These are phyloP conservation scores for Miscanthus lutarioriparius DNA, from an alignment of 176 grass and related monocot species.

Conservation along the genomic window DNA sequence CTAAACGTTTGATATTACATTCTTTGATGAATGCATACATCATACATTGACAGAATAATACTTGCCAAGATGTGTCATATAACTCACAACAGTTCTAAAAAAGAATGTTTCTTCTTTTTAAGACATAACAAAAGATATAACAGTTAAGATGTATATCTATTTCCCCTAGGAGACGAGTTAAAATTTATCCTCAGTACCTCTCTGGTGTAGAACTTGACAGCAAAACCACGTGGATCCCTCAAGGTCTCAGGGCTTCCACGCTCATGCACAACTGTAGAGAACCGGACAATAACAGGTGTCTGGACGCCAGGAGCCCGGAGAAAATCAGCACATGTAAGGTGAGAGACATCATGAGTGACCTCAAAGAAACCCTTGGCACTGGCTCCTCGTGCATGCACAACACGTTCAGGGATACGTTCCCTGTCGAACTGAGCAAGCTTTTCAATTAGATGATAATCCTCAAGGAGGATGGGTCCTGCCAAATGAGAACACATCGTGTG, in stretches of 20 bases:
- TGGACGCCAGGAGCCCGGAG: conserved; percentile 81
- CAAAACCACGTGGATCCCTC: conserved; percentile 84
- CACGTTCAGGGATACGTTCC: conserved; percentile 82
- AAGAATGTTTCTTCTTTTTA: background rate
- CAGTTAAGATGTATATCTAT: background rate
- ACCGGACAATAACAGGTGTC: conserved; percentile 73
- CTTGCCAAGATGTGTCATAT: background rate
- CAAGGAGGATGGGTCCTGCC: conserved; percentile 76
- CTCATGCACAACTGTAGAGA: conserved; percentile 89
- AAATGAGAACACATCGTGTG: background rate
- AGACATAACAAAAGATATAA: background rate
- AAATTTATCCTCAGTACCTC: conserved; percentile 50
- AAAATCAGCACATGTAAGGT: conserved; percentile 80
- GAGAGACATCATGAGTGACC: conserved; percentile 82
- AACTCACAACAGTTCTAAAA: background rate
- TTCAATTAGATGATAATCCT: conserved; percentile 89
- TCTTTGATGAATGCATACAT: background rate
- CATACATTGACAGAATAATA: background rate
- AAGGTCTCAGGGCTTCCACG: conserved; percentile 89
- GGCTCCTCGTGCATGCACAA: conserved; percentile 81
- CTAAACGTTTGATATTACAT: background rate
- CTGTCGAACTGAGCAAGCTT: conserved; percentile 91
- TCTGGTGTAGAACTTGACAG: conserved; percentile 90
- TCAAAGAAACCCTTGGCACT: conserved; percentile 94
- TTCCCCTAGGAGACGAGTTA: background rate